Evolutionary conservation across 495 filamentous ascomycete species (phyloP), one percentile per base, ranked within the genome.

Genomic region (Echria macrotheca): DNA sequence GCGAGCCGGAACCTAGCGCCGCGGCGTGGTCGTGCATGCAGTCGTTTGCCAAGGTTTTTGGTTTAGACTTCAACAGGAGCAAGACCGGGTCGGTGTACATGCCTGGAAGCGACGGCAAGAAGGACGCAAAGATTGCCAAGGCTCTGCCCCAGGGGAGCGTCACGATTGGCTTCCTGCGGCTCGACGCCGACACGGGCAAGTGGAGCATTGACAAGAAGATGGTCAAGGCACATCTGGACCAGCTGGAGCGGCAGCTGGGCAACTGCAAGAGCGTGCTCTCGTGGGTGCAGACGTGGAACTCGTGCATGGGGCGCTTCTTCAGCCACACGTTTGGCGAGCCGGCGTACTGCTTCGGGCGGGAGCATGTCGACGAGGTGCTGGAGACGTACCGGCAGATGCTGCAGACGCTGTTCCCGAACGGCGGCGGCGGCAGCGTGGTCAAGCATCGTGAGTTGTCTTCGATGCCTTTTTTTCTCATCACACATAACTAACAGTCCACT

Each of bases 231-330:
- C 84, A 86, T 45, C 77, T 84, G n/a, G 56, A 69, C 18, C 80
- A 86, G 56, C 73, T 86, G 4, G 67, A 71, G 40, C 76, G 63
- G 11, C 62, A 86, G 55, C 76, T 87, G 17, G 56, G 60, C 11
- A 72, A 71, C 38, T 68, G 64, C 47, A 71, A 69, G 39, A 81
- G 74, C 47, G 65, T 85, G 15, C 76, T 87, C 42, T 65, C 76
- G 8, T 87, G 81, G 81, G 71, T 84, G 10, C 74, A 83, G 37
- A 80, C 76, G 2, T 85, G 80, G 74, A 85, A 86, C 57, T 73
- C 65, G 54, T 85, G 80, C 59, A 79, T 81, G 19, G 73, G 68
- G 5, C 74, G 75, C 0, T 86, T 86, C 61, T 86, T 87, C 59
- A 73, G 69, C 52, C 76, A 78, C 54, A 85, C 83, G 28, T 86